A percentile compares a stretch with the other conserved stretches of the same genome.
These are phyloP conservation scores for Psilocybe sp. DNA, from an alignment of 768 basidiomycete genomes.

Conservation along the genomic window DNA sequence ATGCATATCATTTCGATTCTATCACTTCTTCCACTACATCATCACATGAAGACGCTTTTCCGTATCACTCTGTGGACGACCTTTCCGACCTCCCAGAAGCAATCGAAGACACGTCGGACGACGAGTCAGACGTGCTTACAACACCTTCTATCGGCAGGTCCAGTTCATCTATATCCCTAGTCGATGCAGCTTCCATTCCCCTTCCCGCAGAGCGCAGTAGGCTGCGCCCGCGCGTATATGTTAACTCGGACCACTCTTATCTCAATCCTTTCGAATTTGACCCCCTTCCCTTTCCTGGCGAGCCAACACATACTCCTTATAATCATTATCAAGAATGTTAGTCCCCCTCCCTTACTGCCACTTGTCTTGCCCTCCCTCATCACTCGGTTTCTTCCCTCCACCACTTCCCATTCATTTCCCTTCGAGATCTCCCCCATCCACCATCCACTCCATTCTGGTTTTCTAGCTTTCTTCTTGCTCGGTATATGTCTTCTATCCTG, in stretches of 20 bases:
- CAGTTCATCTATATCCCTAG: slow-evolving; percentile 49
- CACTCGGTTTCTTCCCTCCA: too few species aligned
- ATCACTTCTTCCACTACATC: slow-evolving; percentile 38
- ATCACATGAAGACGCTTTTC: slow-evolving; percentile 54
- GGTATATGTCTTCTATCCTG: slow-evolving; percentile 21
- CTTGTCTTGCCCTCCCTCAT: slow-evolving; percentile 19
- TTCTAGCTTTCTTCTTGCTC: slow-evolving; percentile 16
- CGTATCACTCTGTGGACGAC: slow-evolving; percentile 63
- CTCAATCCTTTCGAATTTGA: slow-evolving; percentile 69
- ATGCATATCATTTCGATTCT: slow-evolving; percentile 49
- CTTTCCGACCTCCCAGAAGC: slow-evolving; percentile 73
- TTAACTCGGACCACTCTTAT: slow-evolving; percentile 56
- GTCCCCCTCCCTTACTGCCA: slow-evolving; percentile 29
- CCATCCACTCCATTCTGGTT: background rate
- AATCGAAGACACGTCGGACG: slow-evolving; percentile 83
- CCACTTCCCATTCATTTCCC: slow-evolving; percentile 15
- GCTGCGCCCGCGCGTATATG: slow-evolving; percentile 58
- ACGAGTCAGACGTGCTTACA: slow-evolving; percentile 72
- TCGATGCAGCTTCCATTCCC: slow-evolving; percentile 49
- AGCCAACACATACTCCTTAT: slow-evolving; percentile 46
- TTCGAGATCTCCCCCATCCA: too few species aligned
- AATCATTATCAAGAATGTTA: slow-evolving; percentile 67
- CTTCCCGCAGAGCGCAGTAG: slow-evolving; percentile 49
- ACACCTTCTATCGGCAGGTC: slow-evolving; percentile 63
- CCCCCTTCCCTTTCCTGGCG: slow-evolving; percentile 65